These are phyloP conservation scores for Puccinia hordei DNA, from an alignment of 1,284 basidiomycete species.

Conservation along the genomic window DNA sequence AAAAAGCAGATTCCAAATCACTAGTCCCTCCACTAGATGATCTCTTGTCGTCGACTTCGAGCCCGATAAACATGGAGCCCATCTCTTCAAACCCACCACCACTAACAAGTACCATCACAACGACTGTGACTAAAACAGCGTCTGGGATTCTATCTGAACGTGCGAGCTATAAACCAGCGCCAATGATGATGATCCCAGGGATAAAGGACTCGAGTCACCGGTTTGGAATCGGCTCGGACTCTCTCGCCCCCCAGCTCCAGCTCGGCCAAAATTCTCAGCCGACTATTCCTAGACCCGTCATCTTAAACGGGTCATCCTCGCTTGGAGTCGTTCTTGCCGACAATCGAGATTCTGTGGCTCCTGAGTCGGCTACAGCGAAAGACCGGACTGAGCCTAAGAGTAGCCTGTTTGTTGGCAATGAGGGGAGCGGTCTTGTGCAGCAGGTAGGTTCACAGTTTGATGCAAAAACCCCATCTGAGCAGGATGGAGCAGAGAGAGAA, in stretches of 20 bases:
- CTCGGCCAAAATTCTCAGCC: too few relatives aligned
- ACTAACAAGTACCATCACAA: not conserved
- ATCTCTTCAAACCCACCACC: not conserved
- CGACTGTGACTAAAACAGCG: not conserved
- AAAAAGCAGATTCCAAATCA: not conserved
- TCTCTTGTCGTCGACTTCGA: not conserved
- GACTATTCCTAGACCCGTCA: not conserved
- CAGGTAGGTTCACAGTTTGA: not conserved
- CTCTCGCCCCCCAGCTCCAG: not conserved
- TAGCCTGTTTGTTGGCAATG: too few relatives aligned
- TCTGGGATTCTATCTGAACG: constrained; percentile 19
- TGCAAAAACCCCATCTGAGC: not conserved
- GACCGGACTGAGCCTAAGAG: too few relatives aligned
- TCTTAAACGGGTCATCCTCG: not conserved
- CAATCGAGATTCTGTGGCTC: too few relatives aligned
- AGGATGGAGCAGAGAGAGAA: not conserved
- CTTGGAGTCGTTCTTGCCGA: too few relatives aligned
- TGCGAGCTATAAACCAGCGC: constrained; percentile 48
- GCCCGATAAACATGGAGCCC: not conserved
- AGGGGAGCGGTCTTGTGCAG: too few relatives aligned
- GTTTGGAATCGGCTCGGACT: constrained; percentile 48
- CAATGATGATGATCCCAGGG: constrained; percentile 49
- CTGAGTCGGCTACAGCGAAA: too few relatives aligned
- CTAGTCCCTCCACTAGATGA: not conserved
- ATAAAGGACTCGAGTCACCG: constrained; percentile 51